Conservation (phyloP, 1,284 basidiomycete species). For the Trichosporon ovoides region DNA sequence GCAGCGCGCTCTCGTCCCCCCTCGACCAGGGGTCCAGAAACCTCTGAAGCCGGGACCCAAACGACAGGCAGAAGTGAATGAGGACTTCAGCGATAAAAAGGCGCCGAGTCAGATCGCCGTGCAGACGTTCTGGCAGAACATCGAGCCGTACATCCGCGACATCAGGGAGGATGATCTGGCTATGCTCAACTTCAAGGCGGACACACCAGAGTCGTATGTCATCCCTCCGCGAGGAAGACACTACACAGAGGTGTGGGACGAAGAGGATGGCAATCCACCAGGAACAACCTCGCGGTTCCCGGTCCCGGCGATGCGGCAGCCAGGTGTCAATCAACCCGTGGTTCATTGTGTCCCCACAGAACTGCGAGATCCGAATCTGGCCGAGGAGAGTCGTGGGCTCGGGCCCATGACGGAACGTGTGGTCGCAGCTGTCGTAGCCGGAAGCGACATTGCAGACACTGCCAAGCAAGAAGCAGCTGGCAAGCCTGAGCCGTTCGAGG, state of each 20-base stretch:
- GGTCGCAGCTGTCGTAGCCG: conserved; percentile 67
- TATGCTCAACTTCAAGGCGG: conserved; percentile 74
- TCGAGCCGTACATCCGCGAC: conserved; percentile 78
- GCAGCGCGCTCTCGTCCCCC: conserved; percentile 55
- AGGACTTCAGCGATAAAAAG: conserved; percentile 80
- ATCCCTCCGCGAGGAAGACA: conserved; percentile 83
- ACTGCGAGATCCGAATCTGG: conserved; percentile 39
- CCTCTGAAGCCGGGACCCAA: conserved; percentile 71
- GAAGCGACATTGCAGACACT: conserved; percentile 14
- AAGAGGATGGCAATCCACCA: conserved; percentile 62
- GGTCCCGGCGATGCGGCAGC: conserved; percentile 34
- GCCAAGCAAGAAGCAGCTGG: conserved; percentile 55
- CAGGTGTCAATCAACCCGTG: conserved; percentile 7
- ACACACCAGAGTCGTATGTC: conserved; percentile 77
- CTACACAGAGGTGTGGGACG: conserved; percentile 86
- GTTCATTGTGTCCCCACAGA: conserved; percentile 22
- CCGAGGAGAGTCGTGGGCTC: conserved; percentile 40
- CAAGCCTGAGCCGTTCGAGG: conserved; percentile 18
- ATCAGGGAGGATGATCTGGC: conserved; percentile 87
- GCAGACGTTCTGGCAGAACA: conserved; percentile 70
- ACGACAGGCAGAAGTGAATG: conserved; percentile 69
- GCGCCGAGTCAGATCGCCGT: conserved; percentile 54
- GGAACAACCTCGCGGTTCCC: conserved; percentile 33
- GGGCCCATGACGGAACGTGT: conserved; percentile 51
- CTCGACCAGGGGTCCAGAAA: conserved; percentile 62